A percentile compares a stretch with the other conserved stretches of the same genome.
Conservation (phyloP, 352 stramenopile genomes). For the Phytophthora pistaciae region DNA sequence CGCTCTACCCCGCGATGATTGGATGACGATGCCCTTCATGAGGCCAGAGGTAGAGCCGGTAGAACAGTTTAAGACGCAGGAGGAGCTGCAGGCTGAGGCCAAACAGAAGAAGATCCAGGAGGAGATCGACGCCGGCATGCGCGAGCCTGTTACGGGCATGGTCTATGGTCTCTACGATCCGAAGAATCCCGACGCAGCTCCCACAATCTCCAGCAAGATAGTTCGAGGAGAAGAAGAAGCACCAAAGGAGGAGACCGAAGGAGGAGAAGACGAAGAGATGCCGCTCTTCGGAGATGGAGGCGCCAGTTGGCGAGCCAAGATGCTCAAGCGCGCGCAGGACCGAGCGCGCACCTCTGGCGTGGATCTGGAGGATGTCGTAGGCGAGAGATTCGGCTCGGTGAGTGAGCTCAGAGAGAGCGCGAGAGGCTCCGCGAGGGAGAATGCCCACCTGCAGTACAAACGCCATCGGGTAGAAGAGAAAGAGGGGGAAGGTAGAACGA, state of each 20-base stretch:
- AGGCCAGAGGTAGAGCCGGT: slow-evolving; percentile 23
- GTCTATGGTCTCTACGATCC: slow-evolving; percentile 85
- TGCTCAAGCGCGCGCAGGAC: slow-evolving; percentile 79
- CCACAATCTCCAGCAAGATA: slow-evolving; percentile 37
- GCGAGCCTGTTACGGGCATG: slow-evolving; percentile 83
- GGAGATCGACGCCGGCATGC: slow-evolving; percentile 78
- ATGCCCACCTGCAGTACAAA: slow-evolving; percentile 82
- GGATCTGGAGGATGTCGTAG: slow-evolving; percentile 68
- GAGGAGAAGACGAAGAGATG: slow-evolving; percentile 22
- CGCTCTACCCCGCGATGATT: slow-evolving; percentile 72
- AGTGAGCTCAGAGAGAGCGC: slow-evolving; percentile 61
- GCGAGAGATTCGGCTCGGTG: slow-evolving; percentile 67
- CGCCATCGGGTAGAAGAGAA: slow-evolving; percentile 41
- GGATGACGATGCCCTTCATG: slow-evolving; percentile 87
- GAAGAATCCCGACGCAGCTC: slow-evolving; percentile 66
- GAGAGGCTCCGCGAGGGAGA: slow-evolving; percentile 50
- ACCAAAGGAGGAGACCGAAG: slow-evolving; percentile 2
- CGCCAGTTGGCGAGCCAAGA: slow-evolving; percentile 86
- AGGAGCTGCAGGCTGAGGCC: slow-evolving; percentile 51
- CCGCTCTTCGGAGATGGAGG: slow-evolving; percentile 75
- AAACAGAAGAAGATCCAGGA: slow-evolving; percentile 72
- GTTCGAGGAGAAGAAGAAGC: slow-evolving; percentile 16
- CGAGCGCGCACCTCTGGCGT: slow-evolving; percentile 61
- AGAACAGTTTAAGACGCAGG: slow-evolving; percentile 46
- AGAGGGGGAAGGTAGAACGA: slow-evolving; percentile 11